phyloP scores from a whole-genome alignment of 2,329 filamentous ascomycete genomes.

The Cordyceps javanica region DNA sequence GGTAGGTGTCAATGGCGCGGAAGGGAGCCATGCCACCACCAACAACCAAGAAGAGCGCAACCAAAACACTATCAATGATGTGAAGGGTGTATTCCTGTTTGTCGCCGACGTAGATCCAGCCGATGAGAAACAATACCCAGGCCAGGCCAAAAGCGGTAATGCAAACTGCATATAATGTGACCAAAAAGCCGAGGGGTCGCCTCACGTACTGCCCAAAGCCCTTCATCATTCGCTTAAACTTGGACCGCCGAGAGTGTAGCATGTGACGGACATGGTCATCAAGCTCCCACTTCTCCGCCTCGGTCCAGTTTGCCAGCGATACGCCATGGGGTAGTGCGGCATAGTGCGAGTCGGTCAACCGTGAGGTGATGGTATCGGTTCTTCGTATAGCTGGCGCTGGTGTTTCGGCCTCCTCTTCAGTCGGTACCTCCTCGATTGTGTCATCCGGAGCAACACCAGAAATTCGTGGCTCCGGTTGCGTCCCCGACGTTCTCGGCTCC shows the following conservation, averaged over 20 bases:
- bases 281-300: slow-evolving; percentile 66
- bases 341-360: slow-evolving; percentile 64
- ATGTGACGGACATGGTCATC: slow-evolving; percentile 86
- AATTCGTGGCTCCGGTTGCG: slow-evolving; percentile 15
- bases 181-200: slow-evolving; percentile 72
- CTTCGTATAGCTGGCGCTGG: slow-evolving; percentile 27
- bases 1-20: slow-evolving; percentile 75
- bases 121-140: slow-evolving; percentile 88
- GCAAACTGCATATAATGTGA: slow-evolving; percentile 75
- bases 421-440: slow-evolving; percentile 15
- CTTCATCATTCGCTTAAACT: slow-evolving; percentile 71
- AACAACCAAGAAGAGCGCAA: slow-evolving; percentile 64
- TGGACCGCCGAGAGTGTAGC: slow-evolving; percentile 73
- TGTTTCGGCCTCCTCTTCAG: slow-evolving; percentile 17
- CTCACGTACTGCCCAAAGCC: slow-evolving; percentile 76
- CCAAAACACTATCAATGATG: slow-evolving; percentile 64
- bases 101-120: slow-evolving; percentile 77
- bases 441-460: slow-evolving; percentile 20
- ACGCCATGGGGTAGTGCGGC: slow-evolving; percentile 73
- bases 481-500: neutral
- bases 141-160: slow-evolving; percentile 81
- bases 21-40: slow-evolving; percentile 69
- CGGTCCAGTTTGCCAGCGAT: slow-evolving; percentile 66
- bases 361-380: slow-evolving; percentile 58
- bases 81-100: slow-evolving; percentile 64